A percentile compares a stretch with the other conserved stretches of the same genome.
These are phyloP conservation scores for Juncus inflexus DNA, from an alignment of 176 grass and related monocot species.

Conservation along the genomic window DNA sequence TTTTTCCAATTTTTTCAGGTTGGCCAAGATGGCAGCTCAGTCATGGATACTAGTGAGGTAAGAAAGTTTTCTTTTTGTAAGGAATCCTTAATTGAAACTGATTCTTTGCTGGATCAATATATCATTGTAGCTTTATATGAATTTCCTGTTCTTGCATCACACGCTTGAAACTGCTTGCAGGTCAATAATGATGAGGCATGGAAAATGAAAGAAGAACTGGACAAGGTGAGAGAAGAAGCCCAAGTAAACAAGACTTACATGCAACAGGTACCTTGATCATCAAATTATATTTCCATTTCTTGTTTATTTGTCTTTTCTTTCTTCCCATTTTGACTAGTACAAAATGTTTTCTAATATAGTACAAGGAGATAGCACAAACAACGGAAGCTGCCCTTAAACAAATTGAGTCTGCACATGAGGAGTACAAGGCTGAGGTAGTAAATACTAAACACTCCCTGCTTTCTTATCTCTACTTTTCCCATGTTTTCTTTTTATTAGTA, in stretches of 20 bases:
- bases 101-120: background rate
- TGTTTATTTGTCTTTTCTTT: slow-evolving; percentile 9
- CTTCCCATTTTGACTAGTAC: slow-evolving; percentile 20
- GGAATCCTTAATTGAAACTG: background rate
- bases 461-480: background rate
- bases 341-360: slow-evolving; percentile 51
- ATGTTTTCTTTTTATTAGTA: background rate
- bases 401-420: slow-evolving; percentile 69
- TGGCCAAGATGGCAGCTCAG: slow-evolving; percentile 28
- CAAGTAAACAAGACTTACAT: slow-evolving; percentile 91
- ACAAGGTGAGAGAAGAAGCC: slow-evolving; percentile 84
- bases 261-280: slow-evolving; percentile 58
- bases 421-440: slow-evolving; percentile 82
- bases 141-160: no score
- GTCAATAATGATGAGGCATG: slow-evolving; percentile 50
- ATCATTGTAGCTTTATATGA: no score
- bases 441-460: slow-evolving; percentile 7
- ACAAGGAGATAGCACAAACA: slow-evolving; percentile 90
- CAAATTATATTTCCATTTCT: background rate
- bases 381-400: slow-evolving; percentile 93
- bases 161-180: slow-evolving; percentile 27
- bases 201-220: slow-evolving; percentile 78
- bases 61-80: background rate
- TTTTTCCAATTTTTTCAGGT: slow-evolving; percentile 24
- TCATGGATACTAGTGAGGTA: slow-evolving; percentile 43